Conservation (phyloP, 1,284 basidiomycete species). For the Grifola frondosa region DNA sequence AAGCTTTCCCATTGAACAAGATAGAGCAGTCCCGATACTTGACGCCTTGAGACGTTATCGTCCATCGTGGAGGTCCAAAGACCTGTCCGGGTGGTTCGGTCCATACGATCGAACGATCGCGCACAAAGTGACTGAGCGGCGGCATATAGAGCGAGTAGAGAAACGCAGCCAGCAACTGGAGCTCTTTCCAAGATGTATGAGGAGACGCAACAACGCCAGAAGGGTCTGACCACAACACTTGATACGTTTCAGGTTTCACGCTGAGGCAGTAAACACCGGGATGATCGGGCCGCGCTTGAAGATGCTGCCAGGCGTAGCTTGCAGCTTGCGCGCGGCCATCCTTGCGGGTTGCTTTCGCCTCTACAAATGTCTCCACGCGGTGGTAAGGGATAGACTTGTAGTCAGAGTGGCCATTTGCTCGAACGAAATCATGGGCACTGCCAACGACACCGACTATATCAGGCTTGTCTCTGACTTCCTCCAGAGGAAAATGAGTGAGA, state of each 20-base stretch:
- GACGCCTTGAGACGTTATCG: no score
- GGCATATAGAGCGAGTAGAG: conserved; percentile 11
- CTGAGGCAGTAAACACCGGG: conserved; percentile 1
- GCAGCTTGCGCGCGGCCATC: neutral
- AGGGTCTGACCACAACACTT: conserved; percentile 7
- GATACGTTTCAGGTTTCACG: neutral
- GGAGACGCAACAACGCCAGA: conserved; percentile 3
- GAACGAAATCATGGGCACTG: no score
- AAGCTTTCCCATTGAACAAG: neutral
- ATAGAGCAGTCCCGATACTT: neutral
- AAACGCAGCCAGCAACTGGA: conserved; percentile 1
- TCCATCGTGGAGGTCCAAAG: neutral
- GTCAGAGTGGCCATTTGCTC: no score
- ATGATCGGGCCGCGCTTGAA: conserved; percentile 8
- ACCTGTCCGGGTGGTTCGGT: neutral
- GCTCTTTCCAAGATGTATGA: neutral
- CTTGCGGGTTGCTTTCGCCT: neutral
- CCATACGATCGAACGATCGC: conserved; percentile 7
- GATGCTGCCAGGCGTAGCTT: conserved; percentile 3
- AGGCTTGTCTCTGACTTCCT: neutral
- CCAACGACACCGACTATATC: neutral
- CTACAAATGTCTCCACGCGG: neutral
- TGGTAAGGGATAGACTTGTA: neutral
- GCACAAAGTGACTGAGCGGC: conserved; percentile 4
- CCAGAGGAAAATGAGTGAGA: neutral